phyloP scores from a whole-genome alignment of 768 basidiomycete species.

The Naganishia randhawae region DNA sequence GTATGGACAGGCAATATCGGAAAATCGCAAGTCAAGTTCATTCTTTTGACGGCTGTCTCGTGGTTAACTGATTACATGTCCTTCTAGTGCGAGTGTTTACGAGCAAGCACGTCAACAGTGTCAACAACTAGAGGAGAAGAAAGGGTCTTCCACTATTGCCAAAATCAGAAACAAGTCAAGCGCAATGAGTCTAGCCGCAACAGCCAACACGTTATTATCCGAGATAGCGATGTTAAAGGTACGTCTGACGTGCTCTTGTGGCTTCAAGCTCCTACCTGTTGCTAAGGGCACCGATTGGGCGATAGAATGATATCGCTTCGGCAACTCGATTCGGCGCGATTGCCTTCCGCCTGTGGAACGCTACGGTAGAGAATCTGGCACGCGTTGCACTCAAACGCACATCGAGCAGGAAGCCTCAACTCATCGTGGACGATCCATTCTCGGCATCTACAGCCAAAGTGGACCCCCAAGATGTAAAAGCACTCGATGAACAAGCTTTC shows the following conservation, averaged over 20 bases:
- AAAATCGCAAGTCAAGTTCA: conserved; percentile 6
- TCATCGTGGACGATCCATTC: conserved; percentile 55
- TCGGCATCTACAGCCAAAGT: conserved; percentile 42
- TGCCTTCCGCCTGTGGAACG: conserved; percentile 73
- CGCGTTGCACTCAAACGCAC: conserved; percentile 54
- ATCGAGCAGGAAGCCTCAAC: conserved; percentile 46
- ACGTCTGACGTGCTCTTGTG: not conserved
- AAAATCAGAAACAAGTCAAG: conserved; percentile 62
- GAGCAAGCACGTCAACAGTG: conserved; percentile 1
- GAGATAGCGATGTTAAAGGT: conserved; percentile 56
- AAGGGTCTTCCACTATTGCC: conserved; percentile 54
- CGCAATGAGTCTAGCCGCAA: conserved; percentile 65
- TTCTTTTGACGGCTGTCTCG: not conserved
- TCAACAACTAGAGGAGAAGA: not conserved
- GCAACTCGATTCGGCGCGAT: conserved; percentile 63
- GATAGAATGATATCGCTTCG: conserved; percentile 62
- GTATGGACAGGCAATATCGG: conserved; percentile 61
- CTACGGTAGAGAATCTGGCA: conserved; percentile 66
- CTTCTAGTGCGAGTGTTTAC: conserved; percentile 12
- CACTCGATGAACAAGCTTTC: conserved; percentile 42
- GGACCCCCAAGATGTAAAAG: conserved; percentile 31
- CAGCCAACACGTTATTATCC: conserved; percentile 68
- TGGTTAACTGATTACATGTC: not conserved
- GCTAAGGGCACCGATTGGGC: not conserved
- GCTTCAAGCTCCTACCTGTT: not conserved